These are phyloP conservation scores for Leersia perrieri DNA, from an alignment of 176 grass and related monocot genomes.

Conservation along the genomic window DNA sequence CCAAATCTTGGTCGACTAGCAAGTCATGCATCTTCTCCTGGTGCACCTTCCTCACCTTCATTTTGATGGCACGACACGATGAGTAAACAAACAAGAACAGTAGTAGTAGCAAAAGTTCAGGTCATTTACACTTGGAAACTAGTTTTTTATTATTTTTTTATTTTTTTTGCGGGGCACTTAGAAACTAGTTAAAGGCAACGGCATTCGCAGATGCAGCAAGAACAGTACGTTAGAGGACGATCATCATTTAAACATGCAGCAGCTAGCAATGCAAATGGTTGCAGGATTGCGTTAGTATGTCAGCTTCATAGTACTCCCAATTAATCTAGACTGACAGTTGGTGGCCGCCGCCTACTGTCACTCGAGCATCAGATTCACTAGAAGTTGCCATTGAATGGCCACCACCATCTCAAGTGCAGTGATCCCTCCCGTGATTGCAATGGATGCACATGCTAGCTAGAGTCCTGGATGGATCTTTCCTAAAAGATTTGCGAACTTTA, in stretches of 20 bases:
- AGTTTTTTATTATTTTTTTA: too few species aligned
- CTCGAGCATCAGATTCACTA: not conserved
- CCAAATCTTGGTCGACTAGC: slow-evolving; percentile 58
- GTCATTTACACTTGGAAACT: not conserved
- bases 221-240: not conserved
- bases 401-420: not conserved
- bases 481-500: not conserved
- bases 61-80: not conserved
- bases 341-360: not conserved
- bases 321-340: not conserved
- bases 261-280: not conserved
- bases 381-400: not conserved
- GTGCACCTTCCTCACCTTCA: slow-evolving; percentile 77
- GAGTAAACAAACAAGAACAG: not conserved
- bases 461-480: not conserved
- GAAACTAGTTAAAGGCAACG: not conserved
- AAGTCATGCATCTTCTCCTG: slow-evolving; percentile 61
- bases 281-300: not conserved
- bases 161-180: too few species aligned
- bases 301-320: not conserved
- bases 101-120: not conserved
- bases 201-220: not conserved
- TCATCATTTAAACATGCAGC: not conserved
- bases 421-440: not conserved
- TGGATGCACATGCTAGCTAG: slow-evolving; percentile 4